phyloP scores from a whole-genome alignment of 192 early-diverging fungal species.

The Coemansia sp. region DNA sequence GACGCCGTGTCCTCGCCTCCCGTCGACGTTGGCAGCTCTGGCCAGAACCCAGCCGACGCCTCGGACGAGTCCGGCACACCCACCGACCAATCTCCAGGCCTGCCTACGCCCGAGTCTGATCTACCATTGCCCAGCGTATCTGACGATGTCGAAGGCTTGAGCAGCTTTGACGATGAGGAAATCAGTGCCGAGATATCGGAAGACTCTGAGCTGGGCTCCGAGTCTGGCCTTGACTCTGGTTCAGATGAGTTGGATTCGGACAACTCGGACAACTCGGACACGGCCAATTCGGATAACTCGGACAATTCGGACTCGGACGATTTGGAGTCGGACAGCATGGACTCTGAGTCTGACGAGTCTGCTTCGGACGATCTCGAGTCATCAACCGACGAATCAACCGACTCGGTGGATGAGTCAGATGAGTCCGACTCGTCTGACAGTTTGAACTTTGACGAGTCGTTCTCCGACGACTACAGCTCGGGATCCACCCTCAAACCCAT shows the following conservation, averaged over 20 bases:
- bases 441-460: conserved; percentile 2
- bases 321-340: conserved; percentile 4
- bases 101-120: background rate
- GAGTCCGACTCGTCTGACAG: background rate
- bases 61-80: background rate
- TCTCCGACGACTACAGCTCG: conserved; percentile 7
- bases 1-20: background rate
- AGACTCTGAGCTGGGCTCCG: background rate
- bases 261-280: too few relatives aligned
- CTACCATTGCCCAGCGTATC: background rate
- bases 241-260: background rate
- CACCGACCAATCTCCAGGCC: background rate
- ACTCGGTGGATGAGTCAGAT: too few relatives aligned
- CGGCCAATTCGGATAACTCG: too few relatives aligned
- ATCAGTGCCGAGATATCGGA: background rate
- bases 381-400: conserved; percentile 3
- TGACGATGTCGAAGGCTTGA: background rate
- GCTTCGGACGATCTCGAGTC: conserved; percentile 13
- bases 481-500: background rate
- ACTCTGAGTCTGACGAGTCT: background rate
- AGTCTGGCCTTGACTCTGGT: conserved; percentile 1
- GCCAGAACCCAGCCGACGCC: background rate
- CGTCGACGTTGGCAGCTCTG: conserved; percentile 2
- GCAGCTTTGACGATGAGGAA: background rate
- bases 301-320: background rate